A percentile compares a stretch with the other conserved stretches of the same genome.
Evolutionary conservation across 495 filamentous ascomycete species (phyloP).

Genomic region (Trichoderma reesei): DNA sequence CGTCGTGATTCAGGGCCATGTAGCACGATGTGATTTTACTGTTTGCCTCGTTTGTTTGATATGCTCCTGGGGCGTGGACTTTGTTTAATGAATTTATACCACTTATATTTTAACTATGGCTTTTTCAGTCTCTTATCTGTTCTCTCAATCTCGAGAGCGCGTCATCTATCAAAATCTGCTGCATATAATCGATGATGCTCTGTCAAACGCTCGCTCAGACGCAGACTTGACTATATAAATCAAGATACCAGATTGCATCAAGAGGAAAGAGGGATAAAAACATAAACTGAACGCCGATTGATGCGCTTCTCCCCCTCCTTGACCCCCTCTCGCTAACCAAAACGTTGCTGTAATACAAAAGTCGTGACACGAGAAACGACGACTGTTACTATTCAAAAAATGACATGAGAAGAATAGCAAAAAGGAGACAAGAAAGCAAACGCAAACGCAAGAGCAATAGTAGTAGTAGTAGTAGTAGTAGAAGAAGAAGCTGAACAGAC

Average conservation of each 20-base stretch:
- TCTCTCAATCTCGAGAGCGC: too few relatives aligned
- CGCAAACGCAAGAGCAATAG: too few relatives aligned
- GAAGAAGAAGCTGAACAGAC: too few relatives aligned
- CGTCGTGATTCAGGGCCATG: conserved; percentile 1
- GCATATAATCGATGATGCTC: too few relatives aligned
- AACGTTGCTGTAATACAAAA: background rate
- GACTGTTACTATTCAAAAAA: too few relatives aligned
- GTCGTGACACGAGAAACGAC: background rate
- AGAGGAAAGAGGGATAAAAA: background rate
- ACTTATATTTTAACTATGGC: background rate
- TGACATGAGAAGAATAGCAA: too few relatives aligned
- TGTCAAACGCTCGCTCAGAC: background rate
- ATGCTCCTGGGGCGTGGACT: background rate
- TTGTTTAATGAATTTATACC: conserved; percentile 9
- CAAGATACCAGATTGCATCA: background rate
- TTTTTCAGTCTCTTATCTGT: background rate
- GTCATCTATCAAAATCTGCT: too few relatives aligned
- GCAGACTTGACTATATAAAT: background rate
- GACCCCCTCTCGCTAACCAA: too few relatives aligned
- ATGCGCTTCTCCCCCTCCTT: too few relatives aligned
- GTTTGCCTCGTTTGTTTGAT: background rate
- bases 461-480: too few relatives aligned
- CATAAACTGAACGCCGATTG: background rate
- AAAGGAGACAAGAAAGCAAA: too few relatives aligned
- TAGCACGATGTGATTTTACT: conserved; percentile 1